These are phyloP conservation scores for Powellomyces hirtus DNA, from an alignment of 192 early-diverging fungal species.

Conservation along the genomic window DNA sequence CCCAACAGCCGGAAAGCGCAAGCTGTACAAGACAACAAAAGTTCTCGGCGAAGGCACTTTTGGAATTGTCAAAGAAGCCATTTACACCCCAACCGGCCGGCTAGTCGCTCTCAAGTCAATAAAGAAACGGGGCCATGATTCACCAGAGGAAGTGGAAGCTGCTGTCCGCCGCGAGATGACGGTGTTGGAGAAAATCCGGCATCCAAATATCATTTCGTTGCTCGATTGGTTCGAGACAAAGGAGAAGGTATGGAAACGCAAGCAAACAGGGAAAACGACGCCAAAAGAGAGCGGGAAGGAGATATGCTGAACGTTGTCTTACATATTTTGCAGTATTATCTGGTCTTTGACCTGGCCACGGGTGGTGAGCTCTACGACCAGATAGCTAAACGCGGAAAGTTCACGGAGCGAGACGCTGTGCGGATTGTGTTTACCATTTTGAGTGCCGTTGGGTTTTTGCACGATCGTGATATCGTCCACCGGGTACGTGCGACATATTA, in stretches of 20 bases:
- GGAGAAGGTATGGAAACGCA: conserved; percentile 37
- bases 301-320: neutral
- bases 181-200: conserved; percentile 65
- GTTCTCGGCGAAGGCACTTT: conserved; percentile 38
- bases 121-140: conserved; percentile 60
- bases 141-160: conserved; percentile 60
- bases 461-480: conserved; percentile 85
- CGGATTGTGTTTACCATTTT: conserved; percentile 73
- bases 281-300: neutral
- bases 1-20: conserved; percentile 16
- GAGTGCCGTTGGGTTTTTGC: conserved; percentile 79
- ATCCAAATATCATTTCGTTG: conserved; percentile 57
- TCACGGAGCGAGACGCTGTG: conserved; percentile 77
- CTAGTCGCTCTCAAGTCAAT: conserved; percentile 80
- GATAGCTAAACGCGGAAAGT: conserved; percentile 65
- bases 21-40: conserved; percentile 35
- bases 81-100: conserved; percentile 60
- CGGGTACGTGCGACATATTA: too few relatives aligned
- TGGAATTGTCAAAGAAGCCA: conserved; percentile 49
- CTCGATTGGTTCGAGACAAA: conserved; percentile 50
- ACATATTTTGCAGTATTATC: conserved; percentile 31
- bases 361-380: conserved; percentile 95
- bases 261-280: neutral
- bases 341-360: conserved; percentile 59
- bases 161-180: conserved; percentile 70